Conservation (phyloP, 257 asterid genomes). For the Primulina eburnea region DNA sequence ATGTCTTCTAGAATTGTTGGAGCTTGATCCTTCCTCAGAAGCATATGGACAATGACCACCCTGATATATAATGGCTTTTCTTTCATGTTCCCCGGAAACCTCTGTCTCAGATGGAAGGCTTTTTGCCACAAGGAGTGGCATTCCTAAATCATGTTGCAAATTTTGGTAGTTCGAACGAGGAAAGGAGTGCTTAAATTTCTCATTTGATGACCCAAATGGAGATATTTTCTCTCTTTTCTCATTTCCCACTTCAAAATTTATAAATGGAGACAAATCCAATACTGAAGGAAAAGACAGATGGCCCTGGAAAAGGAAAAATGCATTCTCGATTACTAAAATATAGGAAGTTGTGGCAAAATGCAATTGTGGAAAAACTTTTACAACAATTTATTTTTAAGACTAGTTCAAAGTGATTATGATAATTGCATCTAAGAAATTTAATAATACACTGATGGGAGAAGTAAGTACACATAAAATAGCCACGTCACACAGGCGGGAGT, state of each 20-base stretch:
- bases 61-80: conserved; percentile 16
- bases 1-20: conserved; percentile 16
- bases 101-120: conserved; percentile 26
- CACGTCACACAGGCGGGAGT: background rate
- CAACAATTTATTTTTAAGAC: background rate
- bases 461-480: background rate
- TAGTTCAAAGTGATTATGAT: conserved; percentile 2
- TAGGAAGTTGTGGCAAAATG: background rate
- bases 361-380: background rate
- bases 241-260: conserved; percentile 43
- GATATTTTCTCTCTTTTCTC: conserved; percentile 34
- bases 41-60: conserved; percentile 23
- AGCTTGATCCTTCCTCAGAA: conserved; percentile 17
- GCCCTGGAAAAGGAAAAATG: conserved; percentile 43
- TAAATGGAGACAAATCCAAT: conserved; percentile 59
- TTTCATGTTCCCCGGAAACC: conserved; percentile 19
- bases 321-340: background rate
- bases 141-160: conserved; percentile 29
- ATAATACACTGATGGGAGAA: conserved; percentile 6
- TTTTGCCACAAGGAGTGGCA: conserved; percentile 21
- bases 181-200: conserved; percentile 23
- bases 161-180: conserved; percentile 34
- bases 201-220: conserved; percentile 24
- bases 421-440: conserved; percentile 9
- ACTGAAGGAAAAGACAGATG: conserved; percentile 68